phyloP scores from a whole-genome alignment of 1,284 basidiomycete species.

The Trichosporon sp. region DNA sequence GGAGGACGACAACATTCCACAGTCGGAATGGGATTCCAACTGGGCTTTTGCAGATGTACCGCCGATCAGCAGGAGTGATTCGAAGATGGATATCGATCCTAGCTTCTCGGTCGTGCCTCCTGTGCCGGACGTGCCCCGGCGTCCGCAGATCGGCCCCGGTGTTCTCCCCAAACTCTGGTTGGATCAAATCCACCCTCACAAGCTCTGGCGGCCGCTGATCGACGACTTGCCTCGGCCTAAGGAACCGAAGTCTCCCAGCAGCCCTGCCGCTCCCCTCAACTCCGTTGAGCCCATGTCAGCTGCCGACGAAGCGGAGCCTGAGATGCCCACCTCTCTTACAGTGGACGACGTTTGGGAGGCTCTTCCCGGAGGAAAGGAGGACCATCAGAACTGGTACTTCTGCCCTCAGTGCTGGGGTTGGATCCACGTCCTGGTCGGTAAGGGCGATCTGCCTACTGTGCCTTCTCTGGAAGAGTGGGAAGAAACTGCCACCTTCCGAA shows the following conservation, averaged over 20 bases:
- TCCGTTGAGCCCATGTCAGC: neutral
- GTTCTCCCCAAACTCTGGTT: conserved; percentile 39
- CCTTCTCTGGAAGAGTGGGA: conserved; percentile 39
- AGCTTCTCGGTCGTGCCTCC: neutral
- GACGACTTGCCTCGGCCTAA: conserved; percentile 34
- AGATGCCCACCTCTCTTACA: conserved; percentile 19
- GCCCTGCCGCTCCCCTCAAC: neutral
- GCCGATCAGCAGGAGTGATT: neutral
- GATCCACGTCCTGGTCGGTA: conserved; percentile 38
- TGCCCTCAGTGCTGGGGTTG: conserved; percentile 50
- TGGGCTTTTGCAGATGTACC: neutral
- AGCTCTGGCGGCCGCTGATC: conserved; percentile 41
- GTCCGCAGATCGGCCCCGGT: conserved; percentile 48
- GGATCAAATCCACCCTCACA: conserved; percentile 42
- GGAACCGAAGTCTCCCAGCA: conserved; percentile 8
- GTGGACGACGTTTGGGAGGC: conserved; percentile 42
- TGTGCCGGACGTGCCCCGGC: conserved; percentile 22
- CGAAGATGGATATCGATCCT: conserved; percentile 36
- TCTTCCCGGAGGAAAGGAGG: conserved; percentile 40
- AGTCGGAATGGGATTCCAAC: neutral
- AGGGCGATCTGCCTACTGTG: conserved; percentile 23
- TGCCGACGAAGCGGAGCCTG: conserved; percentile 20
- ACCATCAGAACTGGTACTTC: conserved; percentile 48
- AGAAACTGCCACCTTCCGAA: neutral
- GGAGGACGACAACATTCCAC: conserved; percentile 33